Base-by-base conservation (phyloP, 306 rosid genomes). In the Trichosanthes cucumerina region DNA sequence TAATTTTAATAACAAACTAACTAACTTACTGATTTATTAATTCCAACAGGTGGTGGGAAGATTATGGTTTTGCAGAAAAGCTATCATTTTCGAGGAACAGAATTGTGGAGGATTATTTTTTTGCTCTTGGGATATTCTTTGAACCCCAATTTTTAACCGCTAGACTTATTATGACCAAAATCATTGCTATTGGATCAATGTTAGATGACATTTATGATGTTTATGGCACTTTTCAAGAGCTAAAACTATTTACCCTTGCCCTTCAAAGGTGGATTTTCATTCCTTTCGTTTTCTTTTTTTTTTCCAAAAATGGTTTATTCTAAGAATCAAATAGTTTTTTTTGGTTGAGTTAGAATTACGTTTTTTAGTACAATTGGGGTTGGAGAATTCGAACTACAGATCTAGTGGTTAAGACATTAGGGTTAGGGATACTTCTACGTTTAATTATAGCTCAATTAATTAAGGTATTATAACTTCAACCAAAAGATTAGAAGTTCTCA, bases 131-230 rank as follows among this genome's bases (percentile, higher is more conserved):
- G n/a, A 78, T 86, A 12, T 82, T 31, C 68, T 82, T 77, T 56
- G 86, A 82, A 71, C 84, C 88, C 5, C 68, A 80, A n/a, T 77
- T 84, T 34, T 79, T 68, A 2, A n/a, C 44, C 1, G 87, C 38
- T 2, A 83, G 92, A 71, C 62, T 14, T 16, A 71, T 85, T 2
- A 0, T 80, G 74, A 65, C 62, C 11, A 86, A 85, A 66, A 11
- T 71, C 0, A 13, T 79, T 24, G 77, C 65, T 1, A 31, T 80
- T 24, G 19, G 44, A 14, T 63, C 91, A 5, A 41, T 78, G 0
- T 24, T 90, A 46, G 89, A 88, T 77, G 91, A 87, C 46, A 78
- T 79, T 7, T 90, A 88, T 59, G 96, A 88, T 43, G 84, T 50
- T 11, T 86, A 78, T 77, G 92, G 91, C 3, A 86, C 90, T 10